Base-by-base conservation (phyloP, 2,329 filamentous ascomycete genomes). In the Claviceps africana region DNA sequence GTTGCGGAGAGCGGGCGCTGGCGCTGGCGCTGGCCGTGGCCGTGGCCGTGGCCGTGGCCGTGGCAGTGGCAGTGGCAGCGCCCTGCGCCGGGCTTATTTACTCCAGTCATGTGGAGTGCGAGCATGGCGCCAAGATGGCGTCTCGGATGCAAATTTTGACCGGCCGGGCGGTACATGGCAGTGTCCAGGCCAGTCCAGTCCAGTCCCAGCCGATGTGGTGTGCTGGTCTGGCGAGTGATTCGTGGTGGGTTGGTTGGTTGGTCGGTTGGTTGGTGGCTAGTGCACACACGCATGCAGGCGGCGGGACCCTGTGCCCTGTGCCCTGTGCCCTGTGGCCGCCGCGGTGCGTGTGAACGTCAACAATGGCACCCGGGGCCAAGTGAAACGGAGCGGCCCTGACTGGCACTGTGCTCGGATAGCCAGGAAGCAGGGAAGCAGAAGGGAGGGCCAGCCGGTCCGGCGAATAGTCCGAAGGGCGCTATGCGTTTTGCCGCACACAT, bases 401-500 rank as follows among this genome's bases (percentile, higher is more conserved):
- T 50, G 40, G 30, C 40, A 50, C 48, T 50, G 48, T 44, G 48
- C 42, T 35, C 40, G 21, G 48, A 44, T 17, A 45, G 40, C 21
- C 35, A 40, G 39, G 37, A 13, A 11, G 15, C 40, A 21, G n/a
- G 39, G 39, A 19, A 17, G 6, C n/a, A 17, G 37, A 21, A 10
- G 13, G 13, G 15, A 22, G 42, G 42, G 42, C 21, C 6, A 3
- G 11, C 42, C 42, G 42, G 42, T 44, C 42, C 42, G 42, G 28
- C 13, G 4, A 46, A 46, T 46, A 46, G 43, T 46, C 43, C 43
- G 43, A 19, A 17, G 5, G 25, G 17, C 43, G 22, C 9, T 11
- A 2, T 43, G 37, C 40, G 21, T 22, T 22, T 22, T 43, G 15
- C 10, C 40, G 21, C 13, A 11, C 21, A 22, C 40, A 21, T 22